phyloP scores from a whole-genome alignment of 768 basidiomycete species.

The Gelatoporia subvermispora region DNA sequence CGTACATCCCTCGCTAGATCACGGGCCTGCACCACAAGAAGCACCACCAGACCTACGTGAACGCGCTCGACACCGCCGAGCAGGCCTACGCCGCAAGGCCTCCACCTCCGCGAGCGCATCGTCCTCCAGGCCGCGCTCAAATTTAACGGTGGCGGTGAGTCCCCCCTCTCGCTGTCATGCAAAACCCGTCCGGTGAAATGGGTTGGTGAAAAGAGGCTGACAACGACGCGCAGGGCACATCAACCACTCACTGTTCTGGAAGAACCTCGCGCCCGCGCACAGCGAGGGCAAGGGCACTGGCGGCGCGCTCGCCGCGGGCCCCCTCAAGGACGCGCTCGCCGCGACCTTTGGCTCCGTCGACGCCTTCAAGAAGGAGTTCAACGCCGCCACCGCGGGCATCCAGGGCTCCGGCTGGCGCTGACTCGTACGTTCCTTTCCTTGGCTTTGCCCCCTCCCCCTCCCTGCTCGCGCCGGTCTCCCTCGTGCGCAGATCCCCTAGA shows the following conservation, averaged over 20 bases:
- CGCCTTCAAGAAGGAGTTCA: constrained; percentile 73
- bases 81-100: constrained; percentile 66
- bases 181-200: background rate
- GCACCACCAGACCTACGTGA: constrained; percentile 95
- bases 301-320: constrained; percentile 54
- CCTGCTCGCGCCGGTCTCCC: background rate
- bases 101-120: constrained; percentile 74
- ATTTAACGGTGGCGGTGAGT: constrained; percentile 93
- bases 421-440: constrained; percentile 61
- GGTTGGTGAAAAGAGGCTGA: too few species aligned
- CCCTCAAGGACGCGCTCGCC: constrained; percentile 62
- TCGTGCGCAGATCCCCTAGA: too few species aligned
- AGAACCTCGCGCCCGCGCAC: constrained; percentile 73
- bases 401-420: constrained; percentile 97
- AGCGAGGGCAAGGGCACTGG: constrained; percentile 52
- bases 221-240: constrained; percentile 75
- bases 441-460: background rate
- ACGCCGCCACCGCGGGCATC: constrained; percentile 76
- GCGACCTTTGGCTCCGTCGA: constrained; percentile 68
- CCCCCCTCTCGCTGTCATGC: constrained; percentile 54
- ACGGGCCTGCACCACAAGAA: constrained; percentile 94
- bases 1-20: constrained; percentile 87
- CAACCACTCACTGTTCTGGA: constrained; percentile 97
- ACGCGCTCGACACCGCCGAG: constrained; percentile 87
- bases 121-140: constrained; percentile 87